phyloP scores from a whole-genome alignment of 345 rosid species.

The Luvunga scandens region DNA sequence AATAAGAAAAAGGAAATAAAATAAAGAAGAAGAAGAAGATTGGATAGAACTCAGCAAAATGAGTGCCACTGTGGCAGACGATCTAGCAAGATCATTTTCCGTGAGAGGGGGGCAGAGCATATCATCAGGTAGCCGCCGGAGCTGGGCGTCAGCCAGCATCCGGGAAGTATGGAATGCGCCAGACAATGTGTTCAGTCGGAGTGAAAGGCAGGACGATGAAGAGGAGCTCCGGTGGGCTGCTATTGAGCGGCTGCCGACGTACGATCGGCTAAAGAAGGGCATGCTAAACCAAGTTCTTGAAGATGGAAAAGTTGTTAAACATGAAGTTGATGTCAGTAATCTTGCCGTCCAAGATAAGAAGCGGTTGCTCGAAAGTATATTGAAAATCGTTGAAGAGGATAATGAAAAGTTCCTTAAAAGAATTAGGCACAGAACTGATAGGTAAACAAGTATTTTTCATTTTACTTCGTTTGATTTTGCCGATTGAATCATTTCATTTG shows the following conservation, averaged over 20 bases:
- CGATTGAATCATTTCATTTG: not conserved
- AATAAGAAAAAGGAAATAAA: no score
- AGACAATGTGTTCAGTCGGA: slow-evolving; percentile 40
- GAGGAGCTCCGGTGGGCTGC: slow-evolving; percentile 96
- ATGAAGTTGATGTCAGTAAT: slow-evolving; percentile 59
- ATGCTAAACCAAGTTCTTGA: slow-evolving; percentile 52
- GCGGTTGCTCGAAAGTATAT: slow-evolving; percentile 58
- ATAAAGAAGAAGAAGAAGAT: no score
- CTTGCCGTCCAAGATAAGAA: slow-evolving; percentile 61
- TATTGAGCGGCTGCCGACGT: slow-evolving; percentile 86
- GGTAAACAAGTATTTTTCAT: slow-evolving; percentile 25
- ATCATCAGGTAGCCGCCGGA: slow-evolving; percentile 45
- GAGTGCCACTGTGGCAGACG: slow-evolving; percentile 31
- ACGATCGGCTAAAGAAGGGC: slow-evolving; percentile 72
- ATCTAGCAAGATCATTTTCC: slow-evolving; percentile 39
- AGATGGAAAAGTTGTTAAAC: slow-evolving; percentile 45
- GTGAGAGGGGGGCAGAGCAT: slow-evolving; percentile 46
- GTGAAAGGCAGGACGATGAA: slow-evolving; percentile 54
- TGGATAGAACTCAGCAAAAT: not conserved
- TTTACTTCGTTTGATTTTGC: not conserved
- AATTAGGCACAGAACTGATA: slow-evolving; percentile 69
- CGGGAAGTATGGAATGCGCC: slow-evolving; percentile 48
- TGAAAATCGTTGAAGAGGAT: slow-evolving; percentile 74
- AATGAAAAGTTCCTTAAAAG: slow-evolving; percentile 67
- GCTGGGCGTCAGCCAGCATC: slow-evolving; percentile 47